Evolutionary conservation across 805 yeast genomes (phyloP), one percentile per base, ranked within the genome.

Genomic region (Wickerhamiella parazyma): DNA sequence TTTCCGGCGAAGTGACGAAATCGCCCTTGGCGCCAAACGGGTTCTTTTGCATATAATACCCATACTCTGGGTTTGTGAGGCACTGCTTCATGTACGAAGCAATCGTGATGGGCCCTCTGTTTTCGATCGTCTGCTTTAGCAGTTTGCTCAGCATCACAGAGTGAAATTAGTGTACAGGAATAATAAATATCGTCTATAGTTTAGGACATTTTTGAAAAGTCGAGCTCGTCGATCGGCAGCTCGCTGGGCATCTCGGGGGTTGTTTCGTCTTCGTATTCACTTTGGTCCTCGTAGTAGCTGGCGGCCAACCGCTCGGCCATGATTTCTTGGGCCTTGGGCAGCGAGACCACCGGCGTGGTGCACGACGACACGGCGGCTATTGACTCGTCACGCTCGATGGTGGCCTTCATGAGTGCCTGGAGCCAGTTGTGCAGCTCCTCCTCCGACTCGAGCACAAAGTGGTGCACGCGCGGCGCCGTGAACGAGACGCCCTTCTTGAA

Each of bases 351-450:
- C n/a, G 98, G 97, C 0, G 96, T 85, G 10, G 81, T 79, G 60
- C 94, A 89, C 12, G 95, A 81, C 48, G 94, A 80, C 8, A 87
- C 79, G 1, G 85, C 91, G 0, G 98, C 96, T 11, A 82, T 84
- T 1, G 82, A 63, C 45, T 91, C 96, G 63, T 91, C 98, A 45
- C 93, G 70, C 58, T 91, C 99, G 54, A 91, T 93, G 0, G 97
- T 91, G 0, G 97, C 94, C 48, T 87, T 85, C 76, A 87, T 83
- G 48, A 91, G 67, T 0, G 95, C 94, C 42, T 86, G 81, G 76
- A 87, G 77, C 99, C 99, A 91, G 2, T 72, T 73, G 57, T 95
- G 71, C 95, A 89, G 81, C 50, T 89, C 97, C 40, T 85, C 94
- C 45, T 71, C 74, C 0, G 84, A 72, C 40, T 91, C 96, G 36